Percentiles rank a stretch among this genome's conserved stretches.
These are phyloP conservation scores for Kluyveromyces marxianus DNA, from an alignment of 1,139 yeast species.

Conservation along the genomic window DNA sequence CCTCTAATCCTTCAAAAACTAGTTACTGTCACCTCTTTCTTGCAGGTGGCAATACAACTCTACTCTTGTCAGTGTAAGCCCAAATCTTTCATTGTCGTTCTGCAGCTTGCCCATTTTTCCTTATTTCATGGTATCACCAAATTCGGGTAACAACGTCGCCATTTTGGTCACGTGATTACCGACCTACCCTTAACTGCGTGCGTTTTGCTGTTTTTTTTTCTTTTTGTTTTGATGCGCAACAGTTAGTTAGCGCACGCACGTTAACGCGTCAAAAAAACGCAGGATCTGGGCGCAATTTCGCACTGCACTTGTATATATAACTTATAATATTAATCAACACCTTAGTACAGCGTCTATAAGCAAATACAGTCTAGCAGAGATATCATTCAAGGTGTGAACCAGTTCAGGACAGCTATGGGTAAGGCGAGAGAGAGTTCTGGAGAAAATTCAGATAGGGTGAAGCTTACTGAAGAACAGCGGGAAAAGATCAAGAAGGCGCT, in stretches of 20 bases:
- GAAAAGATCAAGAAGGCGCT: slow-evolving; percentile 6
- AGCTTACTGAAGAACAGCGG: slow-evolving; percentile 7
- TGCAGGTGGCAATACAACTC: background rate
- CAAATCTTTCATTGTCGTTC: too few relatives aligned
- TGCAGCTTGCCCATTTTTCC: too few relatives aligned
- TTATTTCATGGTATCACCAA: background rate
- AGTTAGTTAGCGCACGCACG: too few relatives aligned
- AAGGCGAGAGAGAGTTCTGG: background rate
- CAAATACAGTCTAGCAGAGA: too few relatives aligned
- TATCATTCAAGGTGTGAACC: background rate
- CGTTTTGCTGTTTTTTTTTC: background rate
- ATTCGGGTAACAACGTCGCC: background rate
- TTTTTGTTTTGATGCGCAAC: too few relatives aligned
- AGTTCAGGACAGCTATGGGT: background rate
- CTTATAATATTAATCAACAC: too few relatives aligned
- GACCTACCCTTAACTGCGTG: background rate
- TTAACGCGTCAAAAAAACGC: too few relatives aligned
- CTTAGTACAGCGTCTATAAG: too few relatives aligned
- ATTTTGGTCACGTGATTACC: background rate
- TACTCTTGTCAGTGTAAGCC: too few relatives aligned
- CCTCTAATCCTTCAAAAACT: background rate
- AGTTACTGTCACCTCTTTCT: background rate
- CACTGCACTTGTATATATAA: too few relatives aligned
- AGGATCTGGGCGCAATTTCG: too few relatives aligned
- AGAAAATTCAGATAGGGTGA: background rate